Evolutionary conservation across 2,329 filamentous ascomycete genomes (phyloP), one percentile per base, ranked within the genome.

Genomic region (Phoma sp.): DNA sequence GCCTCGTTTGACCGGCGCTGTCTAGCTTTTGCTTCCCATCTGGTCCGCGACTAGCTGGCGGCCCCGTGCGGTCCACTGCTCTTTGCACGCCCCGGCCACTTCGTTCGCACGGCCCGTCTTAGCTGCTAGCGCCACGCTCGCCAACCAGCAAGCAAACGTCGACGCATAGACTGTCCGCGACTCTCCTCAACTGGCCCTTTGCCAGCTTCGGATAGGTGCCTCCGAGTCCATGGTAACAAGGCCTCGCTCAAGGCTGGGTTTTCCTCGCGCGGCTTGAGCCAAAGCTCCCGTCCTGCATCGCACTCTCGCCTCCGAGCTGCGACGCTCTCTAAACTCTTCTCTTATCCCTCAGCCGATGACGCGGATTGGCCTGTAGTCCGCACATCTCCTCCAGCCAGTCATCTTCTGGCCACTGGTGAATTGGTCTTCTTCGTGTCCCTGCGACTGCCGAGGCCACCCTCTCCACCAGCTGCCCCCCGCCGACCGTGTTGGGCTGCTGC

Each of bases 221-320:
- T 63, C 72, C 72, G 67, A 62, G 61, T 73, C 72, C 70, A 74
- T 74, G 71, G 70, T 74, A 74, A 72, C 56, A 53, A 54, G 65
- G 47, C 60, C 55, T 60, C 65, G 61, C 59, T 67, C 64, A 63
- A 49, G 62, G 57, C 67, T 70, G 65, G 64, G 65, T 66, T 65
- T 60, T 67, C 65, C 42, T 67, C 68, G 65, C 71, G 64, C 65
- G 64, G 68, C 66, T 63, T 71, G 65, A 64, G 63, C 60, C 51
- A 56, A 54, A 60, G 64, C 60, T 69, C 60, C 66, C 66, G 61
- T 67, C 60, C 62, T 66, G 62, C 59, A 66, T 64, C 62, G 57
- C 65, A 60, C 59, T 67, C 56, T 68, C 62, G 64, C 56, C 61
- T 66, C 56, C 63, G 53, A 62, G 53, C 71, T 72, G 67, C 69